A percentile compares a stretch with the other conserved stretches of the same genome.
Evolutionary conservation across 257 asterid genomes (phyloP).

Genomic region (Schizonepeta tenuifolia): DNA sequence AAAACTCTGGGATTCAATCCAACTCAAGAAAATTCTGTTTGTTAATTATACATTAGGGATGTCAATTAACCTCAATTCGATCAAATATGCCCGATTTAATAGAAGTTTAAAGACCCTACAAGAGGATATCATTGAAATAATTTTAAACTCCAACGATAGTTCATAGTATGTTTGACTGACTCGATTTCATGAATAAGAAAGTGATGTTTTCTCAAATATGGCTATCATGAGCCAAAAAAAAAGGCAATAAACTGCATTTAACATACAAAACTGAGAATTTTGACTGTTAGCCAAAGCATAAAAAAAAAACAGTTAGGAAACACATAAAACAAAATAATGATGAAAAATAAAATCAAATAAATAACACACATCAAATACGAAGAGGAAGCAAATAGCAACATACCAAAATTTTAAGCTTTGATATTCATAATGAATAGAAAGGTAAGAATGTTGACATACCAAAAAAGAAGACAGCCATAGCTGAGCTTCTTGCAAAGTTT

Average conservation of each 20-base stretch:
- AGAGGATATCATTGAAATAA: too few species aligned
- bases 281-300: background rate
- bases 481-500: constrained; percentile 23
- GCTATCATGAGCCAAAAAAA: background rate
- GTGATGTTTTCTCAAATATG: background rate
- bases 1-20: too few species aligned
- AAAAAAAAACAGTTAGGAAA: background rate
- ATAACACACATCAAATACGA: background rate
- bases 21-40: background rate
- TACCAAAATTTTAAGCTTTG: constrained; percentile 10
- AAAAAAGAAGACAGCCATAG: constrained; percentile 28
- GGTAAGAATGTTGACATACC: constrained; percentile 20
- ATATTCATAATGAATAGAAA: constrained; percentile 26
- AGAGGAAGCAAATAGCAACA: background rate
- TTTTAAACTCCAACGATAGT: too few species aligned
- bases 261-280: background rate
- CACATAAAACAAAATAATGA: too few species aligned
- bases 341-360: too few species aligned
- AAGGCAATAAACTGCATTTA: background rate
- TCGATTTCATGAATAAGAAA: background rate
- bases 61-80: background rate
- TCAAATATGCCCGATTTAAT: background rate
- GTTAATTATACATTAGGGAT: too few species aligned
- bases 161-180: background rate
- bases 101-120: background rate